Evolutionary conservation across 129 eudicot genomes (phyloP), one percentile per base, ranked within the genome.

Genomic region (Ambrosia artemisiifolia): DNA sequence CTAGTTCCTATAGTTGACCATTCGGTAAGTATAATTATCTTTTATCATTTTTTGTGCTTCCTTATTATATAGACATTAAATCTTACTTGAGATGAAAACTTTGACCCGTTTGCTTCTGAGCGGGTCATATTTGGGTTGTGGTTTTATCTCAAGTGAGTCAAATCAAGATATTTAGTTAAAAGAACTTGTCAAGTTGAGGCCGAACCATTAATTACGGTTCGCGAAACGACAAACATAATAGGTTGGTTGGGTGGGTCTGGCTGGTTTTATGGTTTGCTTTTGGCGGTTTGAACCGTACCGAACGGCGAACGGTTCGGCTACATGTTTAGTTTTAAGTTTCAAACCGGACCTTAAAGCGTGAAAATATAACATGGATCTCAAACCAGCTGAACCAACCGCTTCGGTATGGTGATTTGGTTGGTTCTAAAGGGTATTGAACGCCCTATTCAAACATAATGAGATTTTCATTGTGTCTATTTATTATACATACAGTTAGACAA

Each of bases 1-100:
- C 80, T 94, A 48, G 76, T 88, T 72, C 86, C 96, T 55, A 94
- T 94, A 9, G 99, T 94, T 57, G 99, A 94, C 59, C 93, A 86
- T 12, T 75, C 96, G 32, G 99, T 94, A 75, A 81, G 94, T 71
- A 42, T n/a, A 56, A 51, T 63, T 67, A 24, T 69, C 43, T 62
- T 8, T 42, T 55, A 6, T 67, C 4, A 13, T 50, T 73, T 10
- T 30, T 59, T 42, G 6, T 13, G 56, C 34, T 56, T 8, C 42
- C 17, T 63, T 9, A 5, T 12, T 14, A 57, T 61, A 44, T 61
- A 28, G 65, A 28, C 6, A 8, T 14, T 19, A n/a, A 63, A 36
- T 34, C 30, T 63, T 16, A 30, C 73, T 33, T 13, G 62, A 49
- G 47, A 17, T 49, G 32, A 11, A 34, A 50, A 9, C 36, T 48